phyloP scores from a whole-genome alignment of 108 stramenopile species.

The Nitzschia sp. region DNA sequence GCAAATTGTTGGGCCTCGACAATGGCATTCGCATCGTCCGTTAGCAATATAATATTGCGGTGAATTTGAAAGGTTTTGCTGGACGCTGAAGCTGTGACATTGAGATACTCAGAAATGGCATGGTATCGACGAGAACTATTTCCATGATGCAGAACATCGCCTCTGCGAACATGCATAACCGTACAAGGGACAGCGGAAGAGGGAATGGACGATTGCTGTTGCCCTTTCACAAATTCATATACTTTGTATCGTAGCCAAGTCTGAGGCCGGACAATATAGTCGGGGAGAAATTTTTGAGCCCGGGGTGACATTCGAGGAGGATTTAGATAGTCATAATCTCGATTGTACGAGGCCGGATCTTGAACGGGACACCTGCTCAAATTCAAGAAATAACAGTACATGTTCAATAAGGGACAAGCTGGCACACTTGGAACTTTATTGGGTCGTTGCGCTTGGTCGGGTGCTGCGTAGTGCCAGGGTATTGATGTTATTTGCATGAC shows the following conservation, averaged over 20 bases:
- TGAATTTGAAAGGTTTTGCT: background rate
- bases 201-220: background rate
- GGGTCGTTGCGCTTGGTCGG: background rate
- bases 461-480: constrained; percentile 21
- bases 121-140: constrained; percentile 12
- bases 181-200: background rate
- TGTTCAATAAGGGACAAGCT: constrained; percentile 2
- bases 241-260: constrained; percentile 25
- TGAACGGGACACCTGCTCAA: background rate
- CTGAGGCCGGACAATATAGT: constrained; percentile 29
- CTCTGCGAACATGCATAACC: constrained; percentile 23
- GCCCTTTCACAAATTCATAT: background rate
- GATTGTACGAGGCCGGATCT: background rate
- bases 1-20: constrained; percentile 25
- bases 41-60: constrained; percentile 26
- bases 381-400: constrained; percentile 18
- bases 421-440: background rate
- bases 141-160: constrained; percentile 28
- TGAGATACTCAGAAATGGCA: constrained; percentile 19
- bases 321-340: background rate
- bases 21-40: constrained; percentile 51
- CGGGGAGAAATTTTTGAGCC: background rate
- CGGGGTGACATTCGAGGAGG: background rate
- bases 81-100: background rate
- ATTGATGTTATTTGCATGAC: background rate